Evolutionary conservation across 371 early-diverging fungal genomes (phyloP).

Genomic region (Lichtheimia ornata): DNA sequence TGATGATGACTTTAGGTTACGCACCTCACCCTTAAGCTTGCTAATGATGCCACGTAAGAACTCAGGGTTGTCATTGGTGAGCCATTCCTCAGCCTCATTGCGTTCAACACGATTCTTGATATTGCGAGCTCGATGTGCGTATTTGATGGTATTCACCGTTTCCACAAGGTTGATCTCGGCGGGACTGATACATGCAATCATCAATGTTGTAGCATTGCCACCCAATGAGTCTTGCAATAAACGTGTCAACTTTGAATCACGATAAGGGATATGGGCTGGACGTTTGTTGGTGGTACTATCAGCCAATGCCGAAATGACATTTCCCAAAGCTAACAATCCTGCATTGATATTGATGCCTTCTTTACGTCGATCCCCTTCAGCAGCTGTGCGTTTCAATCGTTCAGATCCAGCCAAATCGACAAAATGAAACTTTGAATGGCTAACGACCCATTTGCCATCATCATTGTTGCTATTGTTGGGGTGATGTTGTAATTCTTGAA

Average conservation of each 20-base stretch:
- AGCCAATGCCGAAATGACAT: slow-evolving; percentile 97
- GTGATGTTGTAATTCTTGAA: slow-evolving; percentile 25
- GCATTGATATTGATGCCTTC: slow-evolving; percentile 99
- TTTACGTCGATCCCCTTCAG: slow-evolving; percentile 91
- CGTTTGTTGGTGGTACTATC: slow-evolving; percentile 61
- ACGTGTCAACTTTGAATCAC: slow-evolving; percentile 97
- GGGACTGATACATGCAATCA: slow-evolving; percentile 93
- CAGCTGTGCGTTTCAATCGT: slow-evolving; percentile 93
- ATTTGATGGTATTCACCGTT: slow-evolving; percentile 90
- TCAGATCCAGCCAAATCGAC: slow-evolving; percentile 99
- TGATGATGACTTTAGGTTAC: slow-evolving; percentile 37
- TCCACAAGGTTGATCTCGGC: slow-evolving; percentile 83
- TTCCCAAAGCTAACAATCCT: slow-evolving; percentile 97
- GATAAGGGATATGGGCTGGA: slow-evolving; percentile 85
- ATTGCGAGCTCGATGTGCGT: slow-evolving; percentile 86
- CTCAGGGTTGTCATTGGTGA: slow-evolving; percentile 59
- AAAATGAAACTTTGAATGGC: slow-evolving; percentile 92
- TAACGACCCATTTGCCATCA: slow-evolving; percentile 47
- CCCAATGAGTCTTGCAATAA: slow-evolving; percentile 96
- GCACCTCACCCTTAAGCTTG: slow-evolving; percentile 58
- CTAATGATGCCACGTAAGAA: slow-evolving; percentile 58
- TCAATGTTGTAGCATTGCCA: slow-evolving; percentile 88
- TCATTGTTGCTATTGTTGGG: slow-evolving; percentile 6
- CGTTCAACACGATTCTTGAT: slow-evolving; percentile 82
- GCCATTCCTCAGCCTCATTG: slow-evolving; percentile 70